Evolutionary conservation across 108 stramenopile species (phyloP).

Genomic region (Nitzschia inconspicua): DNA sequence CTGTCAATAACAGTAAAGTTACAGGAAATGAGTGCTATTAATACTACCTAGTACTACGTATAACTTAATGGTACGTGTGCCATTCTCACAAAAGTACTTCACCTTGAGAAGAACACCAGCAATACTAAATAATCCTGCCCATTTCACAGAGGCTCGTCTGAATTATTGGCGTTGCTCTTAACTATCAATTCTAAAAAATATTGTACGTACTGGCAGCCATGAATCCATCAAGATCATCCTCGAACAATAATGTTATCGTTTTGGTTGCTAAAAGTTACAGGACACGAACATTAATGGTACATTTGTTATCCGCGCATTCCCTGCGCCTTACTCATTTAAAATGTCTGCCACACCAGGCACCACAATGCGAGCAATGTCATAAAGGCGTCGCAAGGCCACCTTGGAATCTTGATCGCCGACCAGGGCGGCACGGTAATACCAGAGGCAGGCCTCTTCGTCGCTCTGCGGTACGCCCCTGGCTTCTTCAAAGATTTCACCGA

Average conservation of each 20-base stretch:
- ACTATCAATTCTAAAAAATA: not conserved
- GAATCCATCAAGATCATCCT: not conserved
- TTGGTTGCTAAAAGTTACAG: not conserved
- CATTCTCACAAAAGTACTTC: too few species aligned
- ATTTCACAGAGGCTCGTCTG: too few species aligned
- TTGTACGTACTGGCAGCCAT: not conserved
- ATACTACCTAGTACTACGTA: too few species aligned
- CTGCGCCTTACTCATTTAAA: conserved; percentile 74
- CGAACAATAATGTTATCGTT: not conserved
- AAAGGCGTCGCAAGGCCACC: conserved; percentile 64
- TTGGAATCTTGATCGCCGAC: conserved; percentile 75
- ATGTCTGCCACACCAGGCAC: conserved; percentile 60
- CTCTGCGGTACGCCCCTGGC: conserved; percentile 77
- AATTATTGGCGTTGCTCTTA: too few species aligned
- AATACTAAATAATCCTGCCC: too few species aligned
- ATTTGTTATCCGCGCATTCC: conserved; percentile 63
- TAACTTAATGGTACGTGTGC: too few species aligned
- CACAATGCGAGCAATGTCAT: conserved; percentile 84
- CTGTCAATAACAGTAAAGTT: not conserved
- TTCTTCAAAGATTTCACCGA: conserved; percentile 84
- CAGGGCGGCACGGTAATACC: conserved; percentile 84
- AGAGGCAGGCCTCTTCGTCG: conserved; percentile 81
- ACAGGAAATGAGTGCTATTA: not conserved
- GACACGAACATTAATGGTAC: not conserved
- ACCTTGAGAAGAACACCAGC: too few species aligned